Evolutionary conservation across 257 asterid species (phyloP), one percentile per base, ranked within the genome.

Genomic region (Solanum pimpinellifolium): DNA sequence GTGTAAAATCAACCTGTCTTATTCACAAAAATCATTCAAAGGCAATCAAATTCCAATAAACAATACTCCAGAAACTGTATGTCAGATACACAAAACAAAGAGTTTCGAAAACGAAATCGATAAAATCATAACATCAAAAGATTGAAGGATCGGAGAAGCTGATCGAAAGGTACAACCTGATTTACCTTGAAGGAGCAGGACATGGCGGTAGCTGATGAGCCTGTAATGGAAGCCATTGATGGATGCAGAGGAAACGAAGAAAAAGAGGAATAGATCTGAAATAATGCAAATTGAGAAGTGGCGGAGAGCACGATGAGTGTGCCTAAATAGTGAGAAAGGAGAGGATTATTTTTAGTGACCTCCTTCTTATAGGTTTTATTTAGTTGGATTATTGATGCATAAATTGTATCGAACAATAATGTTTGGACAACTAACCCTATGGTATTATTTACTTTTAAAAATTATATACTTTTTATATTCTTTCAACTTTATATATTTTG

Each of bases 301-400:
- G 93, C 94, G 98, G 94, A 93, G 93, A 86, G 89, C 49, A 89
- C 96, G 89, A 94, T 90, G 96, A 88, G 91, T 33, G 91, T 89
- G 93, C 13, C 60, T 6, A 25, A 56, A 75, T 41, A 21, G 21
- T n/a, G 83, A 42, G 60, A 44, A 25, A 11, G 15, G 15, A 27
- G 6, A 27, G 41, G 5, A 41, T 5, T 6, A 23, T 15, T n/a
- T 12, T 37, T 42, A 76, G 37, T 7, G 56, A 13, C 16, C 60
- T 35, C 35, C 12, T n/a, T 76, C 18, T 42, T 76, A 42, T 41
- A 76, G 82, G 20, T 42, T 39, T 21, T 20, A 20, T 74, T 6
- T 74, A 12, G 56, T 74, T 74, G 82, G 31, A 6, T 74, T 1
- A 33, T 59, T 59, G 66, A 59, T 21, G 70, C 70, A 62, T 62